Base-by-base conservation (phyloP, 208 protist species). In the Tritrichomonas musculus region DNA sequence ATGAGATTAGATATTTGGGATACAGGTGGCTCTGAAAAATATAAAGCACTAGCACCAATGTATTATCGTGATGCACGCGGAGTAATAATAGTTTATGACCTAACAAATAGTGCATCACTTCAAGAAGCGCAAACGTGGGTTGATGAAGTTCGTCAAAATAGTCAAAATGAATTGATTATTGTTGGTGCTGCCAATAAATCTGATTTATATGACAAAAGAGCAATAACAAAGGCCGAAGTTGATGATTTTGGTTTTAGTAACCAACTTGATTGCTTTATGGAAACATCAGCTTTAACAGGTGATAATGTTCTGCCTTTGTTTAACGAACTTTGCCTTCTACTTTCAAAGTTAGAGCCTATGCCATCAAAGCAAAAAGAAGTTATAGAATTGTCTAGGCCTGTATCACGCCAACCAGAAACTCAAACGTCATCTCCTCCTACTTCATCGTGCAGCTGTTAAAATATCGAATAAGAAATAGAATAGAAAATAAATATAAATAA, bases 21-120 rank as follows among this genome's bases (percentile, higher is more conserved):
- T 57, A 88, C 77, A 60, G 77, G 41, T 17, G 77, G 77, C 22
- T 88, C 77, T 1, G 77, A 88, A 57, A 88, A 88, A 27, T 88
- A 88, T 30, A 88, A 39, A 30, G 53, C 77, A 36, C 77, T 88
- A 39, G 47, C 47, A 30, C 77, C 77, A 39, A 60, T 88, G 77
- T 88, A 88, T 60, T 88, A 88, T 49, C 33, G 77, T 14, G 77
- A 88, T 88, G 77, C 77, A 57, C 77, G 94, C 25, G 93, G 64
- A 30, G 98, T 98, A 20, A 97, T 99, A 94, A 96, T 99, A 13
- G 98, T 99, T 65, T 99, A 99, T 95, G 98, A 99, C 96, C 98
- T 99, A 94, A 97, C 98, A 5, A 99, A 99, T 94, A 96, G 98
- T 64, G 93, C 95, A 25, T 98, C 98, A 22, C 99, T 98, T 95